Conservation (phyloP, 306 rosid genomes). For the cucumber (Cucumis sativus) region Cucumber_9930_V3 NC_026657.2:30304001-30304500, state of each 20-base stretch:
- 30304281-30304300: neutral
- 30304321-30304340: slow-evolving; percentile 10
- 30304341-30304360: slow-evolving; percentile 11
- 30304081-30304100: neutral
- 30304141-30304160: slow-evolving; percentile 54
- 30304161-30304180: slow-evolving; percentile 88
- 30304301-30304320: slow-evolving; percentile 4
- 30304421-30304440: neutral
- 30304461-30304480: slow-evolving; percentile 12
- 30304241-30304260: slow-evolving; percentile 40
- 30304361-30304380: neutral
- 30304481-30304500: slow-evolving; percentile 8
- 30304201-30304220: slow-evolving; percentile 32
- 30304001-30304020: neutral
- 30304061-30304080: neutral
- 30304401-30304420: neutral
- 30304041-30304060: neutral
- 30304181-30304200: slow-evolving; percentile 45
- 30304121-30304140: slow-evolving; percentile 60
- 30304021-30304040: neutral
- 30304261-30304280: slow-evolving; percentile 8
- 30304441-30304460: slow-evolving; percentile 9
- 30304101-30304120: slow-evolving; percentile 41
- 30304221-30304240: slow-evolving; percentile 30
- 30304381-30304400: neutral